Base-by-base conservation (phyloP, 768 basidiomycete genomes). In the Boletus sp. region DNA sequence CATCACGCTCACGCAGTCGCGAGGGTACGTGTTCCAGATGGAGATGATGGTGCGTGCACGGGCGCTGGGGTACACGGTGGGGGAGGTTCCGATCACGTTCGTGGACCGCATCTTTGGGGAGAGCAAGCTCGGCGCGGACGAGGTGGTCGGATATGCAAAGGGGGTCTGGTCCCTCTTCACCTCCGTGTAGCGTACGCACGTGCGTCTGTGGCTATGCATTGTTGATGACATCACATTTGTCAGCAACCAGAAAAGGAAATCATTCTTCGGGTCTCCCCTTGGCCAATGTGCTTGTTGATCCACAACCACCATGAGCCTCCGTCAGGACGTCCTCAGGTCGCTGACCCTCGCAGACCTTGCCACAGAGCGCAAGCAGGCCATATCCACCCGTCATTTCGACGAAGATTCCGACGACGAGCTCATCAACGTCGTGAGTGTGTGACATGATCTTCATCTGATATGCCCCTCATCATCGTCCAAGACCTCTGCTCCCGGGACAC, bases 1-100 rank as follows among this genome's bases (percentile, higher is more conserved):
- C 66, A 95, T 96, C 64, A 83, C 87, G 5, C 80, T 87, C 61
- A 93, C 90, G 2, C 81, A 87, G 58, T 93, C 92, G 3, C 90
- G 90, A 61, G 94, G 94, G 9, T 96, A 95, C 64, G 94, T 96
- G 32, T 95, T 96, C 78, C 94, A 96, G 78, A 96, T 96, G 94
- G 94, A 96, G 71, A 96, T 95, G 88, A 95, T 95, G 83, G 94
- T 93, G 18, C 83, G 94, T 1, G 94, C 94, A 5, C 81, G 86
- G 20, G 84, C 89, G 2, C 74, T 92, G 54, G 92, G 91, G 6
- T 95, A 93, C 73, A 84, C 81, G 5, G 85, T 96, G 0, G 94
- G 92, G 5, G 94, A 96, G 71, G 83, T 96, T 28, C 94, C 94
- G 1, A 96, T 96, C 60, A 96, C 93, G 3, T 96, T 96, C 65